These are phyloP conservation scores for Kodamaea alishanica DNA, from an alignment of 1,139 yeast species.

Conservation along the genomic window DNA sequence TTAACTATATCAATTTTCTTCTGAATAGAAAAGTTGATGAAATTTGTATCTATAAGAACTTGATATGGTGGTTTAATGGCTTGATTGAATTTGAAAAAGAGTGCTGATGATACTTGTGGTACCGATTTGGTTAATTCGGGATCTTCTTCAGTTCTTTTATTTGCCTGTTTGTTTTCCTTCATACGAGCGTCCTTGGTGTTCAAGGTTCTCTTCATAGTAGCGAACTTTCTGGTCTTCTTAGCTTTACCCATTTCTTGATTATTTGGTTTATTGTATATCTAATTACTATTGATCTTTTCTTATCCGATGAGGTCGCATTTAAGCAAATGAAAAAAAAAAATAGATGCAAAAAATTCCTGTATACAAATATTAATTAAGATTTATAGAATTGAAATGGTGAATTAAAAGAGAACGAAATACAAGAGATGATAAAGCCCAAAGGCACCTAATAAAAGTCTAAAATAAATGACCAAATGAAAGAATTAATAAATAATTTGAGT, in stretches of 20 bases:
- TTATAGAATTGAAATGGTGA: background rate
- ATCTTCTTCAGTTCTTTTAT: conserved; percentile 45
- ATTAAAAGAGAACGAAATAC: background rate
- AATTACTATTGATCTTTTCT: too few relatives aligned
- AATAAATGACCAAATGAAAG: background rate
- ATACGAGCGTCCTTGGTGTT: conserved; percentile 69
- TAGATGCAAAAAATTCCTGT: background rate
- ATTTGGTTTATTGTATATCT: too few relatives aligned
- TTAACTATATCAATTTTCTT: conserved; percentile 88
- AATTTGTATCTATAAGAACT: conserved; percentile 91
- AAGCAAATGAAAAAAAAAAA: background rate
- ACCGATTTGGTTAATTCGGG: conserved; percentile 79
- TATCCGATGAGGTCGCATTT: conserved; percentile 9
- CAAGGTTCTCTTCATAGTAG: conserved; percentile 80
- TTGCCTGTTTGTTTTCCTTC: conserved; percentile 25
- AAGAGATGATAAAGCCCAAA: background rate
- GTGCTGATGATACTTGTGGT: conserved; percentile 94
- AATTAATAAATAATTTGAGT: conserved; percentile 4
- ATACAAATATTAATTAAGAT: background rate
- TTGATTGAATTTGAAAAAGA: conserved; percentile 90
- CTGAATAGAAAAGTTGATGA: conserved; percentile 91
- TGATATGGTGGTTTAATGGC: conserved; percentile 97
- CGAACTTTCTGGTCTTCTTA: conserved; percentile 93
- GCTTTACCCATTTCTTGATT: conserved; percentile 78
- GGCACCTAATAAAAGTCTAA: background rate